These are phyloP conservation scores for Xylaria multiplex DNA, from an alignment of 2,329 filamentous ascomycete species.

Conservation along the genomic window DNA sequence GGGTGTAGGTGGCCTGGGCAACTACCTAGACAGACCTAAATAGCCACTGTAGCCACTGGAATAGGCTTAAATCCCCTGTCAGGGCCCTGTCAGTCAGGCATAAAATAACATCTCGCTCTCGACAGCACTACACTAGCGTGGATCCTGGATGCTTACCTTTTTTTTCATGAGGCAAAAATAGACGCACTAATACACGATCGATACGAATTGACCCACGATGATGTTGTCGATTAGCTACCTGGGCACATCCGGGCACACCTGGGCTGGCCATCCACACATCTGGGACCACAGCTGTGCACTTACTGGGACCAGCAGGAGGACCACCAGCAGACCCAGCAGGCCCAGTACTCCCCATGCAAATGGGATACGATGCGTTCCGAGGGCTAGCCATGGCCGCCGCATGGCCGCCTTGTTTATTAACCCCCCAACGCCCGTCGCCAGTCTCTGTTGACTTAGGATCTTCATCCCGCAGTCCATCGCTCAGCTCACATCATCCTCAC, in stretches of 20 bases:
- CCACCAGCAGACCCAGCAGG: no score
- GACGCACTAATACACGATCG: constrained; percentile 21
- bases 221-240: constrained; percentile 2
- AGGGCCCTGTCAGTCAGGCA: no score
- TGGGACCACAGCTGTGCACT: constrained; percentile 18
- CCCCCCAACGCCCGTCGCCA: constrained; percentile 22
- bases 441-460: constrained; percentile 22
- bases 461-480: constrained; percentile 33
- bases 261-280: constrained; percentile 23
- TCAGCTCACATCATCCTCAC: constrained; percentile 31
- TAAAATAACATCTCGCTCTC: no score
- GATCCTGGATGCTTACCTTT: constrained; percentile 11
- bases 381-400: background rate
- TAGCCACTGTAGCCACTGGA: no score
- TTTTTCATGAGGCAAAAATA: constrained; percentile 2
- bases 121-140: constrained; percentile 1
- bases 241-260: background rate
- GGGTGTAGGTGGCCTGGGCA: no score
- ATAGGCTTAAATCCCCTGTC: no score
- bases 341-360: background rate
- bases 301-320: background rate
- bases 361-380: constrained; percentile 4
- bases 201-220: constrained; percentile 34
- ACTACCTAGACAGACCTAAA: no score
- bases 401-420: constrained; percentile 34